Percentiles rank a stretch among this genome's conserved stretches.
phyloP scores from a whole-genome alignment of 2,329 filamentous ascomycete genomes.

The Ophiocordyceps sinensis region DNA sequence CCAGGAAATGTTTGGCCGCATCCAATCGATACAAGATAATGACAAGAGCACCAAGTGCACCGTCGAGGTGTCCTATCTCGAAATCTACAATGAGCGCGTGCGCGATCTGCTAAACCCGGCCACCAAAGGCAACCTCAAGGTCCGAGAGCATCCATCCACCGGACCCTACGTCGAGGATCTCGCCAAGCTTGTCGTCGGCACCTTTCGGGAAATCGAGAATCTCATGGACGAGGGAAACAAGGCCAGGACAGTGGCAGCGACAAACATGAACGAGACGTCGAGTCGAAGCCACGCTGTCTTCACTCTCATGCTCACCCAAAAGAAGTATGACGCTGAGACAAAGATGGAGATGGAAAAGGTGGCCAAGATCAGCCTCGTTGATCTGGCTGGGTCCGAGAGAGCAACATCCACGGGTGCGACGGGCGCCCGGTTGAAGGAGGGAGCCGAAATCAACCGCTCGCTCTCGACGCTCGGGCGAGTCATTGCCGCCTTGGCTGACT shows the following conservation, averaged over 20 bases:
- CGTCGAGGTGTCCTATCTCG: conserved; percentile 94
- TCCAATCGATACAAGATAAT: conserved; percentile 55
- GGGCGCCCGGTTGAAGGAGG: conserved; percentile 87
- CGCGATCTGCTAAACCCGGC: conserved; percentile 88
- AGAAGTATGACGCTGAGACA: conserved; percentile 77
- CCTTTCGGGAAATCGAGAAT: conserved; percentile 90
- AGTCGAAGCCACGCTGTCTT: conserved; percentile 98
- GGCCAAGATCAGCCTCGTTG: conserved; percentile 93
- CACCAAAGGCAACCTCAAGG: conserved; percentile 92
- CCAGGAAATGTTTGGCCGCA: conserved; percentile 91
- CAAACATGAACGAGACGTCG: conserved; percentile 99
- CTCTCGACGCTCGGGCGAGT: conserved; percentile 93
- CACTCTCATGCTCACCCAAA: conserved; percentile 89
- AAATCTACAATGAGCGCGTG: conserved; percentile 98
- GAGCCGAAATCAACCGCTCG: conserved; percentile 95
- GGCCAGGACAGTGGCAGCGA: conserved; percentile 90
- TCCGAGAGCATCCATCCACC: conserved; percentile 93
- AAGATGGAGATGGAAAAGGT: conserved; percentile 98
- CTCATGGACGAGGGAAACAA: conserved; percentile 99
- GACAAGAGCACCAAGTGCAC: conserved; percentile 71
- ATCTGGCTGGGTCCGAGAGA: conserved; percentile 93
- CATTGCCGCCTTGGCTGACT: conserved; percentile 85
- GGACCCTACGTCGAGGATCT: conserved; percentile 97
- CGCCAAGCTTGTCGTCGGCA: conserved; percentile 84
- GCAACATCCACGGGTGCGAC: conserved; percentile 95